Base-by-base conservation (phyloP, 345 rosid genomes). In the Microcos paniculata region DNA sequence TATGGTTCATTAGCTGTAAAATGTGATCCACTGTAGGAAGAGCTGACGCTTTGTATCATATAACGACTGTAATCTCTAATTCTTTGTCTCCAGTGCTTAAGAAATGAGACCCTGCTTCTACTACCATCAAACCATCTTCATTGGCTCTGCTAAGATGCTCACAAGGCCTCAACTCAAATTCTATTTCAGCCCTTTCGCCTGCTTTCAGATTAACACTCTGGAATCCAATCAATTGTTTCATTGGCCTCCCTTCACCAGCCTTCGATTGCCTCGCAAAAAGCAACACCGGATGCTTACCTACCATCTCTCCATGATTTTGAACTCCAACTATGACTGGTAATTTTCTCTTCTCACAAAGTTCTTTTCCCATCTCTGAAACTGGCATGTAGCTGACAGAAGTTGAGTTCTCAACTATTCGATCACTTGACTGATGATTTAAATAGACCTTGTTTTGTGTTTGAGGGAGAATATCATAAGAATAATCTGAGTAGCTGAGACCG, bases 71-170 rank as follows among this genome's bases (percentile, higher is more conserved):
- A 1, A 72, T 72, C 64, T 71, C 52, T 13, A 82, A 83, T 51
- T 90, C 83, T 73, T 79, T 77, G 43, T 83, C 87, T 62, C 90
- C 92, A 19, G 87, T 84, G 52, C 75, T 63, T 82, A 90, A 81
- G 86, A 85, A 77, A 56, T 81, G 89, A 66, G 82, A 70, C 33
- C 91, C 92, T 81, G 84, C 87, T 81, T 91, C 93, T 30, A 91
- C 76, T 51, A 87, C 87, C 92, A 88, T 89, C 13, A 71, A 38
- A 72, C 98, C 98, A 43, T 78, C 73, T 53, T 94, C 90, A 74
- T 87, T 76, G 1, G 87, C 88, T 65, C 74, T 80, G 81, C 85
- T 78, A 18, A 85, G 81, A 70, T 84, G 87, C 53, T 83, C 85
- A 12, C 88, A 87, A 16, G 84, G 85, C 65, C 53, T 87, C 57